phyloP scores from a whole-genome alignment of 345 rosid species.

The Salix arbutifolia region DNA sequence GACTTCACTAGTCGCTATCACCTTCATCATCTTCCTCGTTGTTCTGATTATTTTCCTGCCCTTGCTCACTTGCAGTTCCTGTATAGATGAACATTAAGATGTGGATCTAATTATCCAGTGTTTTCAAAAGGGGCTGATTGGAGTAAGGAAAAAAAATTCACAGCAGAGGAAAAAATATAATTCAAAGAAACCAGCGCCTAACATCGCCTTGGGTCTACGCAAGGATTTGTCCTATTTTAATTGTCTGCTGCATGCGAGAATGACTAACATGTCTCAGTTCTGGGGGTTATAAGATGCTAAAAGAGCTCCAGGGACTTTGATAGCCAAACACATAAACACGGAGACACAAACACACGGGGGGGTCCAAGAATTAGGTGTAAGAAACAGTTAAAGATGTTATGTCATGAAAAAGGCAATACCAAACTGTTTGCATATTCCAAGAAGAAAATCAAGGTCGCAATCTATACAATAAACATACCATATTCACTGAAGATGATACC shows the following conservation, averaged over 20 bases:
- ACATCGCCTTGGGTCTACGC: neutral
- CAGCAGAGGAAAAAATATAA: neutral
- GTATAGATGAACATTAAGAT: neutral
- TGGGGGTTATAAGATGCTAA: neutral
- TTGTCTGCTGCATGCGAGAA: neutral
- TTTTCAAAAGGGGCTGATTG: too few relatives aligned
- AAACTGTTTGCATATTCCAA: neutral
- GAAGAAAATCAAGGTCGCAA: neutral
- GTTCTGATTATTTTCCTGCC: neutral
- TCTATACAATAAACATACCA: slow-evolving; percentile 14
- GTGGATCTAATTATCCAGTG: neutral
- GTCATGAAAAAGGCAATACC: neutral
- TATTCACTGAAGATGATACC: slow-evolving; percentile 56
- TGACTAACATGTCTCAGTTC: neutral
- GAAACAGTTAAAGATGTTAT: neutral
- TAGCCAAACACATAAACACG: neutral
- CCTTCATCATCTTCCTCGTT: slow-evolving; percentile 1
- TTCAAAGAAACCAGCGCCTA: neutral
- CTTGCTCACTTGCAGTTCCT: slow-evolving; percentile 10
- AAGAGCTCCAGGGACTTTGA: neutral
- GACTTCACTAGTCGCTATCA: neutral
- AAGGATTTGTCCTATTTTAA: neutral
- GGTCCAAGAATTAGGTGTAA: neutral
- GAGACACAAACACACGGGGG: neutral
- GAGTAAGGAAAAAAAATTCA: neutral